A percentile compares a stretch with the other conserved stretches of the same genome.
These are phyloP conservation scores for Fusarium azukiicola DNA, from an alignment of 2,329 filamentous ascomycete genomes.

Conservation along the genomic window DNA sequence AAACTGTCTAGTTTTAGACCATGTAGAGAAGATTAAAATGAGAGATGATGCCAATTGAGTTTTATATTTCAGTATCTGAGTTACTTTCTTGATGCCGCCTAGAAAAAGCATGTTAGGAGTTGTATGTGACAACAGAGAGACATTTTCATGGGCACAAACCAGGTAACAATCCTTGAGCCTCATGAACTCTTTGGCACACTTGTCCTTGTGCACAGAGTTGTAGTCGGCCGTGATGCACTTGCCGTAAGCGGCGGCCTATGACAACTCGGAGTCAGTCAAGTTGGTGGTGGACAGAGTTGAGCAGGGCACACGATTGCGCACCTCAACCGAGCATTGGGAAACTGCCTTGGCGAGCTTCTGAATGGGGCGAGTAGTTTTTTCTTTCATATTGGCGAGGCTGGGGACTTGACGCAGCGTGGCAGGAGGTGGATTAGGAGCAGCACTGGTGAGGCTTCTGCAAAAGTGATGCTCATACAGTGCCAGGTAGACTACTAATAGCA, in stretches of 20 bases:
- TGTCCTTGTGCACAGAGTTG: conserved; percentile 93
- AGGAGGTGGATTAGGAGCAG: neutral
- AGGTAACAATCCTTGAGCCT: conserved; percentile 93
- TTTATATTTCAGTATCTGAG: conserved; percentile 33
- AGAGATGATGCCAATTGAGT: conserved; percentile 37
- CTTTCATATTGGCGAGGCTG: conserved; percentile 49
- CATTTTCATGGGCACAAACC: conserved; percentile 71
- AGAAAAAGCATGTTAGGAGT: conserved; percentile 27
- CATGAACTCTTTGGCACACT: conserved; percentile 93
- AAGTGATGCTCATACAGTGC: conserved; percentile 40
- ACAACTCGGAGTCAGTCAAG: neutral
- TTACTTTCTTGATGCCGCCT: conserved; percentile 56
- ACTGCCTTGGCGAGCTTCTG: conserved; percentile 76
- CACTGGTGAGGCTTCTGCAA: conserved; percentile 7
- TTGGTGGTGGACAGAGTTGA: conserved; percentile 13
- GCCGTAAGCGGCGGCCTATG: conserved; percentile 90
- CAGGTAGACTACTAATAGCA: neutral
- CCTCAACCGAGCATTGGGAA: conserved; percentile 77
- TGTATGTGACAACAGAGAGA: neutral
- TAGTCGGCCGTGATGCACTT: conserved; percentile 96
- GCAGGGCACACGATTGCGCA: conserved; percentile 52
- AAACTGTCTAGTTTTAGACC: conserved; percentile 18
- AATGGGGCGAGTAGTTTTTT: conserved; percentile 68
- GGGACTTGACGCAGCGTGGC: conserved; percentile 2
- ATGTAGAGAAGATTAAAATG: conserved; percentile 36